Conservation (phyloP, 2,329 filamentous ascomycete species). For the Pestalotiopsis sp. region DNA sequence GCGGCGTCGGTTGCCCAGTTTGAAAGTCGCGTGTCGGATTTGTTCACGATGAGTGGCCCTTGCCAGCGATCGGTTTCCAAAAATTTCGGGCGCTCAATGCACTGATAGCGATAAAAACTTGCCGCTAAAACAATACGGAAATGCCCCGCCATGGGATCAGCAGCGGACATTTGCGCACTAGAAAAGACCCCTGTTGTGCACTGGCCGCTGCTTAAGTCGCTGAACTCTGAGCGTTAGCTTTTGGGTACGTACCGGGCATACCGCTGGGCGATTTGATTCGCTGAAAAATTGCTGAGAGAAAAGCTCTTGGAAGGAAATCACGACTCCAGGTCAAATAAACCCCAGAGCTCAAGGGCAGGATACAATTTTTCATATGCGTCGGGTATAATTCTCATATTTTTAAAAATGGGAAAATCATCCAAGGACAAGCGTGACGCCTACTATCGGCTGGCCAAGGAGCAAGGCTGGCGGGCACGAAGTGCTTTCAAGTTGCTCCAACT, state of each 20-base stretch:
- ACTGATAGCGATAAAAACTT: neutral
- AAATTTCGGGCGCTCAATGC: neutral
- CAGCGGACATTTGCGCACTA: neutral
- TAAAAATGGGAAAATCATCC: slow-evolving; percentile 87
- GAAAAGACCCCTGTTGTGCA: slow-evolving; percentile 17
- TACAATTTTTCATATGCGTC: slow-evolving; percentile 15
- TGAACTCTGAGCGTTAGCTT: slow-evolving; percentile 11
- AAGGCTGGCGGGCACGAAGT: slow-evolving; percentile 95
- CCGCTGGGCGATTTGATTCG: slow-evolving; percentile 14
- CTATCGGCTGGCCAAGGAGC: slow-evolving; percentile 96
- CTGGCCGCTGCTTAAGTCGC: slow-evolving; percentile 33
- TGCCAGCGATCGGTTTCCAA: neutral
- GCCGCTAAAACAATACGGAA: neutral
- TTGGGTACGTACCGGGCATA: slow-evolving; percentile 16
- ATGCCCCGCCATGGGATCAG: neutral
- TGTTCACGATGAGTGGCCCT: neutral
- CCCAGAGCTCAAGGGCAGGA: neutral
- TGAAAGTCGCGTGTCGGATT: neutral
- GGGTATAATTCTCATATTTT: neutral
- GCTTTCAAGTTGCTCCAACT: slow-evolving; percentile 97
- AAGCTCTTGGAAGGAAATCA: neutral
- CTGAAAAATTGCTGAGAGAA: slow-evolving; percentile 19
- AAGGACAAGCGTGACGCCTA: slow-evolving; percentile 99
- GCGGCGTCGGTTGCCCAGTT: neutral
- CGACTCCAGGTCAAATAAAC: neutral